Conservation (phyloP, 192 early-diverging fungal genomes). For the Linderina pennispora region DNA sequence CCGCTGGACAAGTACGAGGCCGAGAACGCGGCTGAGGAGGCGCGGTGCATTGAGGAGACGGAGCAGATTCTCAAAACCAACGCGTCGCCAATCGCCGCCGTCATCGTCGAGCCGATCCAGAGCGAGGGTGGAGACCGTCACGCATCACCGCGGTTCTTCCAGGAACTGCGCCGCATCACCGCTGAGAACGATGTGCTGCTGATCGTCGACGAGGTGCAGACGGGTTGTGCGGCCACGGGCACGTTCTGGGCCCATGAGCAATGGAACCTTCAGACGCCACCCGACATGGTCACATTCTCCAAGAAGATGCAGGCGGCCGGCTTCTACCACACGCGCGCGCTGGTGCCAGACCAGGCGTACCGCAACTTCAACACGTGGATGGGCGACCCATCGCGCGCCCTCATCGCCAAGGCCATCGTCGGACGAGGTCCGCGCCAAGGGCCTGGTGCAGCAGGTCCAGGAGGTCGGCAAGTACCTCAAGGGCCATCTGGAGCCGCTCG, state of each 20-base stretch:
- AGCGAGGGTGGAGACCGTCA: constrained; percentile 66
- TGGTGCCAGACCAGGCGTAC: constrained; percentile 56
- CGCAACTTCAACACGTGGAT: constrained; percentile 76
- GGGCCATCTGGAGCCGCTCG: constrained; percentile 46
- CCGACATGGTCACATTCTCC: constrained; percentile 72
- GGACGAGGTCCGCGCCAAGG: constrained; percentile 51
- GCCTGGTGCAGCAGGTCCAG: constrained; percentile 48
- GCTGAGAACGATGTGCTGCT: constrained; percentile 51
- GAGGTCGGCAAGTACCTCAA: constrained; percentile 52
- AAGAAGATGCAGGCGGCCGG: constrained; percentile 77
- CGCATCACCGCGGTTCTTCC: constrained; percentile 64
- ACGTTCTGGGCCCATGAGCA: constrained; percentile 73
- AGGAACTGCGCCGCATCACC: constrained; percentile 52
- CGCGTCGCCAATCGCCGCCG: constrained; percentile 52
- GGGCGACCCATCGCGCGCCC: constrained; percentile 62
- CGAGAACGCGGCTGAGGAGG: constrained; percentile 57
- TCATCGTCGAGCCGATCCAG: constrained; percentile 68
- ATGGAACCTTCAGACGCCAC: constrained; percentile 58
- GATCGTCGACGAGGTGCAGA: constrained; percentile 79
- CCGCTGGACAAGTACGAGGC: constrained; percentile 53
- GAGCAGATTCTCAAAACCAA: constrained; percentile 47
- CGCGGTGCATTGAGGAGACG: constrained; percentile 47
- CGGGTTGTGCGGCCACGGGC: constrained; percentile 66
- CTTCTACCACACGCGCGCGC: constrained; percentile 54
- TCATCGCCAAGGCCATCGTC: constrained; percentile 57